phyloP scores from a whole-genome alignment of 768 basidiomycete genomes.

The Lactarius deliciosus region DNA sequence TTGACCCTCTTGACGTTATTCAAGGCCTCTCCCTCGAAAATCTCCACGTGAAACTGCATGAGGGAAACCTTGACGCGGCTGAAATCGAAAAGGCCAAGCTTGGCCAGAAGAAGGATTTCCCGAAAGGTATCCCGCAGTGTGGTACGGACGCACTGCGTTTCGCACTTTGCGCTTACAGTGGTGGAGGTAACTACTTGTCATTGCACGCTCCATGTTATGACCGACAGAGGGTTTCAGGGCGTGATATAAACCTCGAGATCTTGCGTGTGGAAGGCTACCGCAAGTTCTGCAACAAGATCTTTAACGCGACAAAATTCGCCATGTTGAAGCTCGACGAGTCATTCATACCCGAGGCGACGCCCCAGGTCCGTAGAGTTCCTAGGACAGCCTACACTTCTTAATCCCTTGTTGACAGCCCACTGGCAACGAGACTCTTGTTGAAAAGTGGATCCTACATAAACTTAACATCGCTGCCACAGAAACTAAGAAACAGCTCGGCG shows the following conservation, averaged over 20 bases:
- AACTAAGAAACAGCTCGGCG: constrained; percentile 69
- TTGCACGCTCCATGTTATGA: background rate
- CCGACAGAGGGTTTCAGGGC: constrained; percentile 48
- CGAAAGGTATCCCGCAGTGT: constrained; percentile 98
- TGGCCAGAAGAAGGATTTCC: constrained; percentile 99
- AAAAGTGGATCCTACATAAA: constrained; percentile 94
- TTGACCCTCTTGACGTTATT: constrained; percentile 95
- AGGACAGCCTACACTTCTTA: constrained; percentile 9
- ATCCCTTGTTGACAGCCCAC: constrained; percentile 55
- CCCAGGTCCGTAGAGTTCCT: constrained; percentile 51
- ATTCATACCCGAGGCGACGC: constrained; percentile 71
- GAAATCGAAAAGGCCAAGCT: constrained; percentile 88
- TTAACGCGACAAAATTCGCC: constrained; percentile 99
- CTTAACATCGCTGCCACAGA: constrained; percentile 78
- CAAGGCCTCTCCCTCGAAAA: constrained; percentile 76
- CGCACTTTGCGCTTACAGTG: constrained; percentile 91
- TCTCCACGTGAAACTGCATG: constrained; percentile 80
- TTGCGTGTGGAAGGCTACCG: constrained; percentile 95
- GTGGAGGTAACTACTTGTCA: constrained; percentile 58
- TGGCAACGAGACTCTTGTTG: constrained; percentile 87
- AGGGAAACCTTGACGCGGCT: constrained; percentile 91
- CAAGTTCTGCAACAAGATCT: constrained; percentile 99
- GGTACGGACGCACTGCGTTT: constrained; percentile 96
- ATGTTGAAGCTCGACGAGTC: constrained; percentile 90
- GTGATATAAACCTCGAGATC: constrained; percentile 97